Percentiles rank a stretch among this genome's conserved stretches.
These are phyloP conservation scores for Poa annua DNA, from an alignment of 176 grass and related monocot species.

Conservation along the genomic window DNA sequence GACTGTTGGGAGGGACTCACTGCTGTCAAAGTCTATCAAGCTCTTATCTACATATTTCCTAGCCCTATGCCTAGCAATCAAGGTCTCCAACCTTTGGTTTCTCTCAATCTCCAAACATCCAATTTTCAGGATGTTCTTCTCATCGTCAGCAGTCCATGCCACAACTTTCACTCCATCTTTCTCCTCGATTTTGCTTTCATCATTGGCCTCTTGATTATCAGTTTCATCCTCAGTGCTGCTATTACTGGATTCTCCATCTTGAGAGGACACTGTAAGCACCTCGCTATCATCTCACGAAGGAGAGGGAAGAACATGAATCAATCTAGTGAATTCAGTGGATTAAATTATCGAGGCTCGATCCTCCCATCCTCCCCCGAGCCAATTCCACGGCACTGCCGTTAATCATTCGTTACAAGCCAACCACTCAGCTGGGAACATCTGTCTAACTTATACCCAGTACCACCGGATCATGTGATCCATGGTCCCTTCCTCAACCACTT, in stretches of 20 bases:
- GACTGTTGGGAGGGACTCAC: conserved; percentile 40
- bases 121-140: conserved; percentile 59
- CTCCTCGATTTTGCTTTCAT: not conserved
- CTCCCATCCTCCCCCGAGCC: no score
- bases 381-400: no score
- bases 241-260: conserved; percentile 48
- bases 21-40: conserved; percentile 47
- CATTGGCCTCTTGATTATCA: conserved; percentile 34
- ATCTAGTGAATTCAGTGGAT: no score
- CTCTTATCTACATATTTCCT: conserved; percentile 51
- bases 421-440: no score
- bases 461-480: no score
- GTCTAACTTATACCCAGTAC: no score
- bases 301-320: no score
- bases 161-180: conserved; percentile 43
- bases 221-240: conserved; percentile 42
- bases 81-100: conserved; percentile 58
- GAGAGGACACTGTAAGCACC: no score
- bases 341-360: no score
- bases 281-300: no score
- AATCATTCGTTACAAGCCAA: no score
- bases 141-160: conserved; percentile 64
- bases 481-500: no score
- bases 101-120: conserved; percentile 59
- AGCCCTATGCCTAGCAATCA: conserved; percentile 52